Percentiles rank a stretch among this genome's conserved stretches.
Evolutionary conservation across 371 early-diverging fungal genomes (phyloP).

Genomic region (Syncephalastrum sp.): DNA sequence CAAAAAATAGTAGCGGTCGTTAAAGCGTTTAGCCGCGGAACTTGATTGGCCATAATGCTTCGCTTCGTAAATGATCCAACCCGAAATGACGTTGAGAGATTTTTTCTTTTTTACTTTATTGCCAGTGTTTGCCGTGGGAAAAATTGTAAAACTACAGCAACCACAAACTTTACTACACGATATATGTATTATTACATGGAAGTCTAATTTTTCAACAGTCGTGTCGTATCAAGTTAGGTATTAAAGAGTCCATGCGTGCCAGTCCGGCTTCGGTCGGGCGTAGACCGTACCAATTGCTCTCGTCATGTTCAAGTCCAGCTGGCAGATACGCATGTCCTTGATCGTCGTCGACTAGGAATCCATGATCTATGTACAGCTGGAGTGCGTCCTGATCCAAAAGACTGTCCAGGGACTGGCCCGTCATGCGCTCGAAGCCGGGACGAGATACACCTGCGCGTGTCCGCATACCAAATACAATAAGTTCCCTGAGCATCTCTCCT

Average conservation of each 20-base stretch:
- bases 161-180: too few relatives aligned
- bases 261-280: conserved; percentile 44
- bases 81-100: too few relatives aligned
- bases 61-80: too few relatives aligned
- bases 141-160: too few relatives aligned
- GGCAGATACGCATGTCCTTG: neutral
- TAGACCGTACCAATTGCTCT: conserved; percentile 28
- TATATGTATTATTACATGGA: too few relatives aligned
- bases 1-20: too few relatives aligned
- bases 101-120: too few relatives aligned
- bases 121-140: too few relatives aligned
- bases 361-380: conserved; percentile 16
- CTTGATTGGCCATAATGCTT: too few relatives aligned
- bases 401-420: conserved; percentile 26
- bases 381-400: conserved; percentile 29
- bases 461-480: conserved; percentile 70
- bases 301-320: conserved; percentile 5
- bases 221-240: conserved; percentile 20
- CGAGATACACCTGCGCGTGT: conserved; percentile 59
- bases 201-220: neutral
- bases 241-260: conserved; percentile 36
- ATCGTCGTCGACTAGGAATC: conserved; percentile 27
- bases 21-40: too few relatives aligned
- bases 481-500: conserved; percentile 45
- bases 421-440: conserved; percentile 29